Conservation (phyloP, 2,329 filamentous ascomycete genomes). For the Decorospora gaudefroyi region DNA sequence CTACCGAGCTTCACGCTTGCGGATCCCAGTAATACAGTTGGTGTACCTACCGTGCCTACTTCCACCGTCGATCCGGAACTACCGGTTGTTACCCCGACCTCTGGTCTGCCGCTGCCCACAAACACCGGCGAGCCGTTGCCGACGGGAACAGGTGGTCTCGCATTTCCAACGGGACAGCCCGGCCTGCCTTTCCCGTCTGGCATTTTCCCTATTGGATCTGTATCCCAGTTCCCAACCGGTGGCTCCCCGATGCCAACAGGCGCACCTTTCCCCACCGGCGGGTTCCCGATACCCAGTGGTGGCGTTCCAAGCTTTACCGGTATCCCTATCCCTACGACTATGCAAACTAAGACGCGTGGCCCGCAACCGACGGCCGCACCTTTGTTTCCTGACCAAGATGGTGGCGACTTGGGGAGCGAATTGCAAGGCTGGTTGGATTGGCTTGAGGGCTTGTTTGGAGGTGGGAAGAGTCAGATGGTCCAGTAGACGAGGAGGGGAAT, state of each 20-base stretch:
- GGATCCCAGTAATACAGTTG: conserved; percentile 9
- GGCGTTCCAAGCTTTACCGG: conserved; percentile 7
- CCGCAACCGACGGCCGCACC: conserved; percentile 17
- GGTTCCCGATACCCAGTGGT: conserved; percentile 6
- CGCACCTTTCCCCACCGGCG: not conserved
- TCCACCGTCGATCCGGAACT: too few species aligned
- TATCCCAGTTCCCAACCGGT: not conserved
- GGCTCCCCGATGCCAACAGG: not conserved
- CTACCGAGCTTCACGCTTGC: conserved; percentile 20
- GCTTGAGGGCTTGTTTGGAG: conserved; percentile 13
- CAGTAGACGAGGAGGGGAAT: not conserved
- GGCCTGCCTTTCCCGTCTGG: not conserved
- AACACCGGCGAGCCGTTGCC: not conserved
- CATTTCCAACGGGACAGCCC: not conserved
- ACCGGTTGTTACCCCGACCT: too few species aligned
- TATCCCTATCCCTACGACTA: conserved; percentile 9
- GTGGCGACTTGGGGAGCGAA: not conserved
- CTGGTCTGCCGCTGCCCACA: too few species aligned
- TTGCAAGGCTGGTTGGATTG: conserved; percentile 12
- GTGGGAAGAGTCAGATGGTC: conserved; percentile 4
- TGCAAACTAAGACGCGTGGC: conserved; percentile 20
- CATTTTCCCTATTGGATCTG: too few species aligned
- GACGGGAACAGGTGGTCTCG: too few species aligned
- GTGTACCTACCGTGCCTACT: conserved; percentile 1
- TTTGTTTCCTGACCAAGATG: conserved; percentile 3